Evolutionary conservation across 495 filamentous ascomycete genomes (phyloP), one percentile per base, ranked within the genome.

Genomic region (Trichoderma parareesei): DNA sequence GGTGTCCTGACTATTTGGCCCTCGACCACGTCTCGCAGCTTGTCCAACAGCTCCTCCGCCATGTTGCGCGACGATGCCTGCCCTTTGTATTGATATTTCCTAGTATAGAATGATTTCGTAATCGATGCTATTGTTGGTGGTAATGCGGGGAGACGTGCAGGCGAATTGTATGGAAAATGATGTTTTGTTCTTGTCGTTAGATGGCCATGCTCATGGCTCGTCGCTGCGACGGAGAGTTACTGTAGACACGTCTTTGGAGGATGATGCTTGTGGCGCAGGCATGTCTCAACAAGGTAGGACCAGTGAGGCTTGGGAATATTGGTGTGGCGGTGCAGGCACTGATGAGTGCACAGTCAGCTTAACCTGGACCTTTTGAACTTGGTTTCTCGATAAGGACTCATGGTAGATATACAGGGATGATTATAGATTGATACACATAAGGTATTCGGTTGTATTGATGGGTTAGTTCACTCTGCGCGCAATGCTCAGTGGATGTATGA

Each of bases 31-130:
- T 93, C 85, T 70, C 90, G 89, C 38, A 86, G 76, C 71, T 90
- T 84, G 37, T 91, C 88, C 14, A 96, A 77, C 7, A 96, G 64
- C 66, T 88, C 81, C 65, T 93, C 87, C 9, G 87, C 90, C 91
- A 95, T 96, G 14, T 41, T 35, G 33, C 16, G 44, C 13, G 20
- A 13, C 16, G 9, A 18, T 55, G n/a, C 2, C n/a, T 55, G 4
- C 10, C 11, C n/a, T n/a, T 2, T 46, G 43, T 44, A 13, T 44
- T 44, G 42, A 11, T 44, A 3, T 7, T 44, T 10, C 8, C 42
- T 44, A 10, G 42, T 6, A 2, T 46, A 13, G 43, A n/a, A 6
- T 16, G 1, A 16, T 14, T 1, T n/a, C 43, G 43, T 46, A n/a
- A 27, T 27, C 27, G 27, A 27, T 27, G 27, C 27, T 27, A 27